Conservation (phyloP, 257 asterid genomes). For the Leonotis leonurus region DNA sequence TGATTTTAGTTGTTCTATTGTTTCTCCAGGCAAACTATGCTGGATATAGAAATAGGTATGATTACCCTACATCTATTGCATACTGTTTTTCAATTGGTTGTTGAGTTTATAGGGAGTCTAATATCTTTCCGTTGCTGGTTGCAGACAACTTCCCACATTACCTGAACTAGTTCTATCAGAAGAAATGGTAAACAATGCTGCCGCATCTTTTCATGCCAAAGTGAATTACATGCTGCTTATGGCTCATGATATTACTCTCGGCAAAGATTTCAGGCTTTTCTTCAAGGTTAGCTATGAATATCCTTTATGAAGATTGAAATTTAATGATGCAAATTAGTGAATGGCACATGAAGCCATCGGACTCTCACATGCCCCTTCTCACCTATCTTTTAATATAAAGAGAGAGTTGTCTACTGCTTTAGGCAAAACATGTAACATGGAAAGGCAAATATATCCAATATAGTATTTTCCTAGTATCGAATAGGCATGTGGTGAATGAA, state of each 20-base stretch:
- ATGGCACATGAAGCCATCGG: background rate
- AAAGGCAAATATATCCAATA: background rate
- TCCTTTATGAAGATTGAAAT: background rate
- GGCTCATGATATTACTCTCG: constrained; percentile 97
- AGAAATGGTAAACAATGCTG: constrained; percentile 91
- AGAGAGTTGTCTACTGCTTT: background rate
- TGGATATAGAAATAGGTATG: constrained; percentile 53
- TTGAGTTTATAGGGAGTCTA: constrained; percentile 8
- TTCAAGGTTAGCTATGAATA: constrained; percentile 63
- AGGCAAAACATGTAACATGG: background rate
- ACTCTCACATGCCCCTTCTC: no score
- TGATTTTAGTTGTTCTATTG: constrained; percentile 61
- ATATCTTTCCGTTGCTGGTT: constrained; percentile 21
- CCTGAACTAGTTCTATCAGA: constrained; percentile 90
- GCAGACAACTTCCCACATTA: constrained; percentile 59
- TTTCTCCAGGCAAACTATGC: constrained; percentile 78
- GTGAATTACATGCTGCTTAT: constrained; percentile 80
- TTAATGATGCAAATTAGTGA: background rate
- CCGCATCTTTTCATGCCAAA: constrained; percentile 90
- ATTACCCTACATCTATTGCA: background rate
- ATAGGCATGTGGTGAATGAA: background rate
- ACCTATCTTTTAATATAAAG: no score
- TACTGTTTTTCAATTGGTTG: background rate
- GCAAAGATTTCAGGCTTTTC: constrained; percentile 88
- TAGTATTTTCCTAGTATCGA: background rate